Base-by-base conservation (phyloP, 257 asterid species). In the Lycium barbarum region DNA sequence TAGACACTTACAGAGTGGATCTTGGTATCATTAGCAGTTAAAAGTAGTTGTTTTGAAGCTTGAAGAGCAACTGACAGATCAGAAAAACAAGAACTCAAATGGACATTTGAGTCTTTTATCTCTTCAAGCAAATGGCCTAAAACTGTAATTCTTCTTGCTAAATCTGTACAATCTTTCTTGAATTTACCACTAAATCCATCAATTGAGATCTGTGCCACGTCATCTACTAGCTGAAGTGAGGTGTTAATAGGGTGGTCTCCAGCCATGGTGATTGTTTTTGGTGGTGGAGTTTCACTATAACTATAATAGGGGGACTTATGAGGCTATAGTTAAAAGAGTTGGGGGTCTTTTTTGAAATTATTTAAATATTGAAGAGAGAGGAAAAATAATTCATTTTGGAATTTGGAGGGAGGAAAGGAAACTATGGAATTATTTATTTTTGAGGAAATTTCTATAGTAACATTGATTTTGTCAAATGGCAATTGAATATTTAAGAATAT, bases 121-220 rank as follows among this genome's bases (percentile, higher is more conserved):
- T 96, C 99, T 66, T 95, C 98, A 57, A 93, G 91, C 85, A 95
- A 88, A 91, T 96, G 95, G 22, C 93, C 93, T 85, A 96, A 88
- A 54, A 96, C 95, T 11, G 97, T 88, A 70, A 93, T 88, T 73
- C 97, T 92, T 53, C 99, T 93, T 58, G 91, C 92, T 89, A 96
- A 90, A 88, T 93, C 97, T 26, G 94, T 91, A 79, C 97, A 95
- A 88, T 96, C 99, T 86, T 90, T 95, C 93, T 91, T 93, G 90
- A 95, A 96, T 20, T 87, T 81, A 6, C 99, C 99, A 35, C 90
- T 80, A 90, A 93, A 93, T 7, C 98, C 97, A 82, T 91, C 87
- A 84, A 68, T 22, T 59, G 97, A 94, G 89, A 96, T 89, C 91
- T 90, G 90, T 9, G 72, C 89, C 6, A 96, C 86, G 85, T 94